A percentile compares a stretch with the other conserved stretches of the same genome.
phyloP scores from a whole-genome alignment of 1,284 basidiomycete species.

The Pisolithus thermaeus region DNA sequence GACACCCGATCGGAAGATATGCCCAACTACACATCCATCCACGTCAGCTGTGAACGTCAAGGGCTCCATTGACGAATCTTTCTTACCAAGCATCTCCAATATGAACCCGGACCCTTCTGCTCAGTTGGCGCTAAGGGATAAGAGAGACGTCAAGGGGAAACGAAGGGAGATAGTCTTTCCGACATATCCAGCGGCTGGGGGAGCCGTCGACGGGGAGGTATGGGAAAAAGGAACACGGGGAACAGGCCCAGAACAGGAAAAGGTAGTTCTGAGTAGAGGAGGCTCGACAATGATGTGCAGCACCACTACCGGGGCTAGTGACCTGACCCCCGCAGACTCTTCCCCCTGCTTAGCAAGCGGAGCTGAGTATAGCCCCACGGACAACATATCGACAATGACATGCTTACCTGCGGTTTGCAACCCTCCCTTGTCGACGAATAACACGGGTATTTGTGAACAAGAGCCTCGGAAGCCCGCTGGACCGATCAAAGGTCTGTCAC shows the following conservation, averaged over 20 bases:
- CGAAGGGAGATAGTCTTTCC: background rate
- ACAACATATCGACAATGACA: too few species aligned
- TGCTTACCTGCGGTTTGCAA: too few species aligned
- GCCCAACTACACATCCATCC: background rate
- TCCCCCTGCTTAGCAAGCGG: background rate
- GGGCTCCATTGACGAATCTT: background rate
- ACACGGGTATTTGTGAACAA: too few species aligned
- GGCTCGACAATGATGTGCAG: background rate
- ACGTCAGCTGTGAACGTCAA: background rate
- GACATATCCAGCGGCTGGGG: background rate
- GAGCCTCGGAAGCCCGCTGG: too few species aligned
- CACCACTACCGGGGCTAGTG: background rate
- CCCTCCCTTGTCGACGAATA: too few species aligned
- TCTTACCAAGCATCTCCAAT: background rate
- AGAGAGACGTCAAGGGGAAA: conserved; percentile 19
- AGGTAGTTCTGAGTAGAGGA: background rate
- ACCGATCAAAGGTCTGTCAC: too few species aligned
- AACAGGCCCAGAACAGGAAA: conserved; percentile 3
- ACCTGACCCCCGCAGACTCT: background rate
- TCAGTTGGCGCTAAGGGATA: background rate
- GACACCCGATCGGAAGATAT: background rate
- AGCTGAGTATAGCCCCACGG: conserved; percentile 12
- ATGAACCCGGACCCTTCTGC: background rate
- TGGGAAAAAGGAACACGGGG: conserved; percentile 1
- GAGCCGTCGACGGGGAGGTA: background rate